These are phyloP conservation scores for Nemania serpens DNA, from an alignment of 2,329 filamentous ascomycete species.

Conservation along the genomic window DNA sequence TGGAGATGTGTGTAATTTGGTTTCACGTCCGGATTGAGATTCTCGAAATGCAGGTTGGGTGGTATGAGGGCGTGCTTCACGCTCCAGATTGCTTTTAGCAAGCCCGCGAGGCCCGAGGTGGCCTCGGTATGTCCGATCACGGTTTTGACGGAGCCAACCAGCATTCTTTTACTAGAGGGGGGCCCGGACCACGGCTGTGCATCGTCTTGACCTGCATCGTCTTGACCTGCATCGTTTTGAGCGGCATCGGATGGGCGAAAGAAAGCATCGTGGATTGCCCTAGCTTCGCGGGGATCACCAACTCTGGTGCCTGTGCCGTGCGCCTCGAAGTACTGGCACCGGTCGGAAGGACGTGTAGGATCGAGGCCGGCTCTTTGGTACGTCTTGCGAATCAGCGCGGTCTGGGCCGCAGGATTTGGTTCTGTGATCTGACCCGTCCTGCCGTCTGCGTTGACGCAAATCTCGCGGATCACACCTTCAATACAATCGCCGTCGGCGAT, in stretches of 20 bases:
- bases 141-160: conserved; percentile 51
- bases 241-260: conserved; percentile 32
- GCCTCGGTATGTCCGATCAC: conserved; percentile 57
- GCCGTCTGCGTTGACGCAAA: conserved; percentile 56
- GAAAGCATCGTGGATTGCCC: conserved; percentile 50
- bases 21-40: conserved; percentile 48
- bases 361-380: conserved; percentile 52
- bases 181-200: neutral
- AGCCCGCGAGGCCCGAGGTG: conserved; percentile 53
- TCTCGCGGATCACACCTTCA: conserved; percentile 53
- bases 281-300: conserved; percentile 50
- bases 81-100: conserved; percentile 51
- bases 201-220: conserved; percentile 9
- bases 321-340: conserved; percentile 54
- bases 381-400: conserved; percentile 48
- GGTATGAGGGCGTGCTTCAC: conserved; percentile 48
- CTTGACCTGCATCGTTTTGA: conserved; percentile 1
- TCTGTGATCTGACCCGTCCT: conserved; percentile 58
- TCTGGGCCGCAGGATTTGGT: conserved; percentile 54
- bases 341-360: conserved; percentile 37
- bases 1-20: conserved; percentile 43
- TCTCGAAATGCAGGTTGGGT: conserved; percentile 50
- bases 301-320: conserved; percentile 49
- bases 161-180: conserved; percentile 31
- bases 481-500: conserved; percentile 55